Evolutionary conservation across 257 asterid genomes (phyloP).

Genomic region (Gardenia jasminoides): DNA sequence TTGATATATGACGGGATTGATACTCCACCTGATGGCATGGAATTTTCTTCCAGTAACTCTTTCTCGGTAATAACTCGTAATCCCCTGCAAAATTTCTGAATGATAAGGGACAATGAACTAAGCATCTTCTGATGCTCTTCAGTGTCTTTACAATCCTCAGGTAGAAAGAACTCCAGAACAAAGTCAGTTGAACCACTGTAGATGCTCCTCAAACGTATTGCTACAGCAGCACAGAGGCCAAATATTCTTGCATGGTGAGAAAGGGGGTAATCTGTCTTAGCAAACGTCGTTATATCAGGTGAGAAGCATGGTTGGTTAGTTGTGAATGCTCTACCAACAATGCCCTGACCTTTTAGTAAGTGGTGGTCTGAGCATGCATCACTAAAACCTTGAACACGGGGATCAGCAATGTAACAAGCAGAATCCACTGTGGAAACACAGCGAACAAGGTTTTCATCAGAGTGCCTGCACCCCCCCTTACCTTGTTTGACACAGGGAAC

Average conservation of each 20-base stretch:
- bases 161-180: slow-evolving; percentile 86
- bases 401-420: slow-evolving; percentile 65
- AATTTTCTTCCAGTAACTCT: slow-evolving; percentile 65
- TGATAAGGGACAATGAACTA: slow-evolving; percentile 58
- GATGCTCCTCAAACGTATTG: slow-evolving; percentile 73
- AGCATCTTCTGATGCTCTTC: slow-evolving; percentile 70
- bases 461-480: slow-evolving; percentile 63
- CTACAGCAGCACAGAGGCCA: slow-evolving; percentile 77
- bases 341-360: slow-evolving; percentile 79
- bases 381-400: slow-evolving; percentile 59
- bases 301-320: slow-evolving; percentile 85
- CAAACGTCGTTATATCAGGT: slow-evolving; percentile 61
- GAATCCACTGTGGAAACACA: slow-evolving; percentile 77
- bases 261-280: slow-evolving; percentile 83
- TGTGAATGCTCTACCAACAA: slow-evolving; percentile 69
- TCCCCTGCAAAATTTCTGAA: slow-evolving; percentile 61
- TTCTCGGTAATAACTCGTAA: slow-evolving; percentile 63
- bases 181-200: slow-evolving; percentile 64
- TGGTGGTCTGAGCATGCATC: slow-evolving; percentile 93
- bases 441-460: slow-evolving; percentile 61
- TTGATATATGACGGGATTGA: slow-evolving; percentile 19
- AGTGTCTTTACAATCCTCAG: slow-evolving; percentile 50
- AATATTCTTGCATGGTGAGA: slow-evolving; percentile 91
- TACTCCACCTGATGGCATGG: slow-evolving; percentile 16
- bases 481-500: slow-evolving; percentile 71